Conservation (phyloP, 1,139 yeast genomes). For the Zygoascus sp. region DNA sequence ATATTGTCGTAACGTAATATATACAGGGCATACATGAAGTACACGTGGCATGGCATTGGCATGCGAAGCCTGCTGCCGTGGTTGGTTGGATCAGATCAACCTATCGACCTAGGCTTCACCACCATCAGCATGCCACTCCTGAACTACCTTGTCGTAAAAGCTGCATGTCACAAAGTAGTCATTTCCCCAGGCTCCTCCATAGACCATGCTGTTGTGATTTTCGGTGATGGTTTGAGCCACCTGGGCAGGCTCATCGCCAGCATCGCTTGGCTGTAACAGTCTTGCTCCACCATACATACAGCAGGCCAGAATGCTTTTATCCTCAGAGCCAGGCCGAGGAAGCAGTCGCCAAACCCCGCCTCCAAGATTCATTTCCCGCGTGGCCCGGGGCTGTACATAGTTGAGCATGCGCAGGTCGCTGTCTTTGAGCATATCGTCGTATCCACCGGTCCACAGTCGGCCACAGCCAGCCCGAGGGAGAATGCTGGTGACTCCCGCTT, state of each 20-base stretch:
- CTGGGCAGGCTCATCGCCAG: slow-evolving; percentile 36
- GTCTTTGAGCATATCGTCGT: slow-evolving; percentile 71
- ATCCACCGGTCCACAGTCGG: slow-evolving; percentile 78
- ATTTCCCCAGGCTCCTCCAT: slow-evolving; percentile 85
- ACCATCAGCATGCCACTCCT: slow-evolving; percentile 50
- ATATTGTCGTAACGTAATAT: too few relatives aligned
- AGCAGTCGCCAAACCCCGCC: slow-evolving; percentile 95
- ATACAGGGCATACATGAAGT: slow-evolving; percentile 4
- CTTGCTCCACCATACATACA: slow-evolving; percentile 97
- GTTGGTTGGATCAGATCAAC: too few relatives aligned
- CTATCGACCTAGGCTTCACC: neutral
- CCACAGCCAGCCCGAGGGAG: slow-evolving; percentile 43
- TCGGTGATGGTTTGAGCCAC: slow-evolving; percentile 53
- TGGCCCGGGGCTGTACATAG: slow-evolving; percentile 49
- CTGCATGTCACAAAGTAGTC: slow-evolving; percentile 73
- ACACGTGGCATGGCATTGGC: too few relatives aligned
- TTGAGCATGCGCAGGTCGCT: slow-evolving; percentile 61
- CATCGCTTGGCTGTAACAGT: slow-evolving; percentile 41
- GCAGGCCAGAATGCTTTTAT: slow-evolving; percentile 54
- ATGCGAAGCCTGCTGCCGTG: neutral
- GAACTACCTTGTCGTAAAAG: slow-evolving; percentile 80
- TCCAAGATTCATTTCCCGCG: slow-evolving; percentile 51
- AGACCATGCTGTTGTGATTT: slow-evolving; percentile 88
- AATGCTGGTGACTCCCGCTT: slow-evolving; percentile 85
- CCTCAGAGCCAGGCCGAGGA: slow-evolving; percentile 46